phyloP scores from a whole-genome alignment of 2,329 filamentous ascomycete species.

The Aspergillus cejpii region DNA sequence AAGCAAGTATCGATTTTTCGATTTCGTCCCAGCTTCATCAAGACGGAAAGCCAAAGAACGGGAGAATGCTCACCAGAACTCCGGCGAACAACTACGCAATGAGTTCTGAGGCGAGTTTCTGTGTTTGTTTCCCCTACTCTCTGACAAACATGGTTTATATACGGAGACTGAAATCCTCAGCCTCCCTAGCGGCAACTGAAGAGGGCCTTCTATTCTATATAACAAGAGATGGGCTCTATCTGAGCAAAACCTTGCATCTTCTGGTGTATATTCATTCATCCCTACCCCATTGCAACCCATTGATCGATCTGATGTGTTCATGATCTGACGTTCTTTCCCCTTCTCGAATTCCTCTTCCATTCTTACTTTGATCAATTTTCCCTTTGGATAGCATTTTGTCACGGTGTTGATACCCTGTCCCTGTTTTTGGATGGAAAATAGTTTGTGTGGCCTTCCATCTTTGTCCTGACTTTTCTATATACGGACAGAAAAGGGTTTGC shows the following conservation, averaged over 20 bases:
- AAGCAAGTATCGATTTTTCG: conserved; percentile 41
- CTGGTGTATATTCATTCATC: conserved; percentile 25
- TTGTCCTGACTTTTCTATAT: conserved; percentile 5
- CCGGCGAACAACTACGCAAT: conserved; percentile 31
- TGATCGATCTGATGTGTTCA: conserved; percentile 26
- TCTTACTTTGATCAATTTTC: conserved; percentile 8
- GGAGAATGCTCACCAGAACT: conserved; percentile 30
- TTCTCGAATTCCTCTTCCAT: conserved; percentile 8
- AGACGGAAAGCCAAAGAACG: conserved; percentile 39
- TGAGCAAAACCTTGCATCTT: conserved; percentile 14
- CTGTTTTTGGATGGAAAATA: conserved; percentile 19
- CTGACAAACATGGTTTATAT: not conserved
- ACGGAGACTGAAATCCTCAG: not conserved
- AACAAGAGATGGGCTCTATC: conserved; percentile 13
- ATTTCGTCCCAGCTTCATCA: conserved; percentile 39
- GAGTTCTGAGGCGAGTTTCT: conserved; percentile 19
- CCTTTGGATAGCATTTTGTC: conserved; percentile 34
- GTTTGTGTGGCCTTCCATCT: not conserved
- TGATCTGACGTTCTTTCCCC: conserved; percentile 28
- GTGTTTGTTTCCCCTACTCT: not conserved
- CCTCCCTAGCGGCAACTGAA: conserved; percentile 1
- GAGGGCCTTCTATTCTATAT: conserved; percentile 13
- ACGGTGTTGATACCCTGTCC: conserved; percentile 41
- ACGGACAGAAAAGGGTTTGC: conserved; percentile 2
- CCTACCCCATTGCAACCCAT: too few relatives aligned